Evolutionary conservation across 2,329 filamentous ascomycete genomes (phyloP).

Genomic region (Aspergillus novoparasiticus): DNA sequence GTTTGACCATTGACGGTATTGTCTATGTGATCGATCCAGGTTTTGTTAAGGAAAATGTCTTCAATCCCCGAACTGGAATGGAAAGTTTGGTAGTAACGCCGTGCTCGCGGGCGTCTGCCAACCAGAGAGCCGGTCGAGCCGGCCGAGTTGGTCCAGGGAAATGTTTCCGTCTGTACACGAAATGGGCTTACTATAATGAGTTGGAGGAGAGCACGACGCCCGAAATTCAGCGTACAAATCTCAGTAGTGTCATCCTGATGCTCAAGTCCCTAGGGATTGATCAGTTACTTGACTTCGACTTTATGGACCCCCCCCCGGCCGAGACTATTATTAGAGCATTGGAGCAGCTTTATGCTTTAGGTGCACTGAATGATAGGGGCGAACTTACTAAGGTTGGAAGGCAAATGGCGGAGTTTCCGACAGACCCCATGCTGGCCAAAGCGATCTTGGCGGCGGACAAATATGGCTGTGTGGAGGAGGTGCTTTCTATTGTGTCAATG

Average conservation of each 20-base stretch:
- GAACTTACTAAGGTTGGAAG: slow-evolving; percentile 87
- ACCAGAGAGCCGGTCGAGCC: slow-evolving; percentile 89
- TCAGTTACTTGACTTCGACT: slow-evolving; percentile 90
- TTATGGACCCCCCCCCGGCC: slow-evolving; percentile 89
- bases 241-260: slow-evolving; percentile 80
- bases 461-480: slow-evolving; percentile 90
- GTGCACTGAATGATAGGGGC: slow-evolving; percentile 84
- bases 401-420: slow-evolving; percentile 94
- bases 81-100: slow-evolving; percentile 88
- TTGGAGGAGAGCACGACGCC: slow-evolving; percentile 90
- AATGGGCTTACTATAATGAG: slow-evolving; percentile 92
- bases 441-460: slow-evolving; percentile 85
- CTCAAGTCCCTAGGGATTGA: slow-evolving; percentile 91
- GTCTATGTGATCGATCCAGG: slow-evolving; percentile 95
- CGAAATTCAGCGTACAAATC: slow-evolving; percentile 88
- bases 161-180: slow-evolving; percentile 91
- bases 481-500: slow-evolving; percentile 93
- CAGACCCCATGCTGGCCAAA: slow-evolving; percentile 88
- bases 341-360: slow-evolving; percentile 88
- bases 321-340: slow-evolving; percentile 86
- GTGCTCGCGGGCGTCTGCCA: slow-evolving; percentile 87
- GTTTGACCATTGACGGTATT: slow-evolving; percentile 92
- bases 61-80: slow-evolving; percentile 90
- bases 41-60: slow-evolving; percentile 93
- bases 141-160: slow-evolving; percentile 91